Percentiles rank a stretch among this genome's conserved stretches.
Conservation (phyloP, 75 land plant genomes). For the Isoetes taiwanensis region DNA sequence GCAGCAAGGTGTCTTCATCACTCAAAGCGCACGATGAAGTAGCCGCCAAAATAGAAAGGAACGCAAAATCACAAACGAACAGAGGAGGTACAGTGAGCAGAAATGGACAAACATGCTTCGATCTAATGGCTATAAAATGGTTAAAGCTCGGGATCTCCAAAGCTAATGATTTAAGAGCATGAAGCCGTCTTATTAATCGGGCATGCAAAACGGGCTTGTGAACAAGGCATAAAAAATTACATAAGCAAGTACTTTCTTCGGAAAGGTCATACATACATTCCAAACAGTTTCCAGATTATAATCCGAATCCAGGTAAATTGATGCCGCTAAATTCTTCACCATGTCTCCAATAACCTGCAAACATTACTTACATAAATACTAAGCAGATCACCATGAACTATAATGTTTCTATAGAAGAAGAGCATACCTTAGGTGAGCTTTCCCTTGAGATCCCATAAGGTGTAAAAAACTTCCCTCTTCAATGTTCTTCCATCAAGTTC, state of each 20-base stretch:
- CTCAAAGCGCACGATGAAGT: too few relatives aligned
- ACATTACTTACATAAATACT: neutral
- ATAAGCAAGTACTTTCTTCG: too few relatives aligned
- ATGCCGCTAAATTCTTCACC: conserved; percentile 8
- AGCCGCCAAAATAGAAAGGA: too few relatives aligned
- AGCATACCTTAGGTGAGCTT: conserved; percentile 3
- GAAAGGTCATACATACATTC: conserved; percentile 10
- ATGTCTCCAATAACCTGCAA: conserved; percentile 10
- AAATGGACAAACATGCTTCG: too few relatives aligned
- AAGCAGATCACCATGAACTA: neutral
- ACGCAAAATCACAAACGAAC: too few relatives aligned
- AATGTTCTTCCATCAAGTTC: neutral
- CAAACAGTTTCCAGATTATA: conserved; percentile 4
- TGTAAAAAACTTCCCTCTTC: neutral
- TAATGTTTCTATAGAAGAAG: neutral
- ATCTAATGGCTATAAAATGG: too few relatives aligned
- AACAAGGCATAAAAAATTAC: too few relatives aligned
- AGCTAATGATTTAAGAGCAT: too few relatives aligned
- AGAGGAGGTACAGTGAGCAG: neutral
- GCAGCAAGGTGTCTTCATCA: too few relatives aligned
- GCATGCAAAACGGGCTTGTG: too few relatives aligned
- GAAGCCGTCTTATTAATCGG: too few relatives aligned
- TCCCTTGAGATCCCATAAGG: neutral
- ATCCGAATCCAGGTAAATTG: conserved; percentile 11
- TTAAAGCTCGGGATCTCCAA: too few relatives aligned